Percentiles rank a stretch among this genome's conserved stretches.
These are phyloP conservation scores for Candida chilensis DNA, from an alignment of 805 yeast species.

Conservation along the genomic window DNA sequence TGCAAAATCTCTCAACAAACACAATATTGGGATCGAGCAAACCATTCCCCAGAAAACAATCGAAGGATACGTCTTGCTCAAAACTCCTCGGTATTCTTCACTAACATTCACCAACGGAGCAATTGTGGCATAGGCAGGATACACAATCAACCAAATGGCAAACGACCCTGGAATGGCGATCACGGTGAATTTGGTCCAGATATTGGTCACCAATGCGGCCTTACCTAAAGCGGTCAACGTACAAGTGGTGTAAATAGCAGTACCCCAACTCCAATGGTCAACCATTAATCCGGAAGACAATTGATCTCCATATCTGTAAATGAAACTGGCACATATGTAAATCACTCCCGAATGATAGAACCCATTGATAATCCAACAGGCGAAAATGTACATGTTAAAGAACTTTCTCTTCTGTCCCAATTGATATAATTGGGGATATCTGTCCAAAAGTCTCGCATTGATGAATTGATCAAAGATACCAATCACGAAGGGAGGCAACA, in stretches of 20 bases:
- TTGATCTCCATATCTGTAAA: conserved; percentile 61
- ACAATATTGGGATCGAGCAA: conserved; percentile 66
- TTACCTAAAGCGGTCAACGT: conserved; percentile 86
- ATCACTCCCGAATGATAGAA: conserved; percentile 88
- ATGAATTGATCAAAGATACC: conserved; percentile 97
- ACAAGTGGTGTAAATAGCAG: conserved; percentile 80
- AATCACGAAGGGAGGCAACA: conserved; percentile 88
- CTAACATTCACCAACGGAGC: conserved; percentile 84
- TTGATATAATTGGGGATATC: conserved; percentile 89
- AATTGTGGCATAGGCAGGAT: conserved; percentile 78
- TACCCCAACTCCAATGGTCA: conserved; percentile 95
- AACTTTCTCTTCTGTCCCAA: conserved; percentile 85
- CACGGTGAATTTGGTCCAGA: conserved; percentile 92
- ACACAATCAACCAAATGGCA: conserved; percentile 70
- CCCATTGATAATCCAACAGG: conserved; percentile 97
- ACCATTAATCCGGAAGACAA: conserved; percentile 61
- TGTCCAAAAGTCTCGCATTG: conserved; percentile 77
- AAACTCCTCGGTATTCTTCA: conserved; percentile 73
- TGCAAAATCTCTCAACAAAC: conserved; percentile 77
- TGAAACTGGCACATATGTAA: conserved; percentile 60
- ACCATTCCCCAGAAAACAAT: conserved; percentile 77
- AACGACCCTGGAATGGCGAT: conserved; percentile 95
- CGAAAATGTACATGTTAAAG: conserved; percentile 84
- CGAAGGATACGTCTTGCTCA: conserved; percentile 68
- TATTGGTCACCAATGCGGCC: conserved; percentile 84